Evolutionary conservation across 805 yeast genomes (phyloP).

Genomic region (Barnettozyma pratensis): DNA sequence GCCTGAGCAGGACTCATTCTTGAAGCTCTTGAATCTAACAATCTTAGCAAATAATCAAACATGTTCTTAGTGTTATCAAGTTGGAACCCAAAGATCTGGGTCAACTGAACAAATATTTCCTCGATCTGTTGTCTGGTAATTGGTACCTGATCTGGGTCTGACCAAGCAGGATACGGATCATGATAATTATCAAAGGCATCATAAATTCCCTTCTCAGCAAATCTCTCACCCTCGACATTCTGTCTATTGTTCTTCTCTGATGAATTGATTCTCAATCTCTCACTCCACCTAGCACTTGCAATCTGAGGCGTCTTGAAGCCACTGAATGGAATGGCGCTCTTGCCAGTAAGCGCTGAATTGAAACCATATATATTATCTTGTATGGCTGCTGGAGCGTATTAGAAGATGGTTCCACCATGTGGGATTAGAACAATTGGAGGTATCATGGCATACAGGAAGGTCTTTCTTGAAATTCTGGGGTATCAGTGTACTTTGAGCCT

Average conservation of each 20-base stretch:
- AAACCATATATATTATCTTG: constrained; percentile 15
- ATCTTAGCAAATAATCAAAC: constrained; percentile 57
- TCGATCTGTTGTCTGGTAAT: constrained; percentile 51
- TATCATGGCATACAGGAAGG: constrained; percentile 13
- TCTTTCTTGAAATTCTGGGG: constrained; percentile 24
- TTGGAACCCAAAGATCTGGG: constrained; percentile 63
- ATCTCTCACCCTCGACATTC: constrained; percentile 28
- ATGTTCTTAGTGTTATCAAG: constrained; percentile 58
- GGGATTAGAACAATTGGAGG: neutral
- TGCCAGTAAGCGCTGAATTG: constrained; percentile 27
- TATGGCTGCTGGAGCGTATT: constrained; percentile 4
- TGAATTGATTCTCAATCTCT: constrained; percentile 29
- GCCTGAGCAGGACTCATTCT: constrained; percentile 56
- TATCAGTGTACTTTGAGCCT: constrained; percentile 24
- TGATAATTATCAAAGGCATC: constrained; percentile 38
- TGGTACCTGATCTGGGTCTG: constrained; percentile 35
- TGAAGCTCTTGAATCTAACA: constrained; percentile 65
- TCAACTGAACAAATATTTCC: constrained; percentile 46
- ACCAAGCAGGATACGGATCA: constrained; percentile 54
- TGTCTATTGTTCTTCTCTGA: constrained; percentile 22
- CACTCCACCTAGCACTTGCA: constrained; percentile 66
- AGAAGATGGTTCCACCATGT: neutral
- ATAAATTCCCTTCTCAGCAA: constrained; percentile 36
- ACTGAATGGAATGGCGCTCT: constrained; percentile 65
- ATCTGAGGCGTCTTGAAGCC: constrained; percentile 94